These are phyloP conservation scores for Capsicum pubescens DNA, from an alignment of 257 asterid species.

Conservation along the genomic window DNA sequence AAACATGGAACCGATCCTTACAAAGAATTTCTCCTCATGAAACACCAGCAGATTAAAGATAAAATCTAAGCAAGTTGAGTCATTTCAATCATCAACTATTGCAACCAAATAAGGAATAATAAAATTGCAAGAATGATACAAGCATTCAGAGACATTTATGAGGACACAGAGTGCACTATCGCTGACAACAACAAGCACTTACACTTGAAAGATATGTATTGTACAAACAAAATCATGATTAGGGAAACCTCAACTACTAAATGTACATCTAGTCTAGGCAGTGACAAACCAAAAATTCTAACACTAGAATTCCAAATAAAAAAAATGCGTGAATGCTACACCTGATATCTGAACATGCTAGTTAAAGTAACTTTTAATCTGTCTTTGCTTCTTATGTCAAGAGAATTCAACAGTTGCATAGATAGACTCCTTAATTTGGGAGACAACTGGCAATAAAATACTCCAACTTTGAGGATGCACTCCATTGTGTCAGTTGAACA, in stretches of 20 bases:
- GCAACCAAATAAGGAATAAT: neutral
- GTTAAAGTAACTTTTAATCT: neutral
- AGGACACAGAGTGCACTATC: neutral
- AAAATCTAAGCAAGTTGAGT: neutral
- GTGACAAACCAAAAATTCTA: neutral
- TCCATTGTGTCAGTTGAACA: neutral
- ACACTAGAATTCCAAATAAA: neutral
- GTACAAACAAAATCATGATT: slow-evolving; percentile 12
- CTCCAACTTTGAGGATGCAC: neutral
- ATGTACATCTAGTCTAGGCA: neutral
- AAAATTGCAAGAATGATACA: neutral
- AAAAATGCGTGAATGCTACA: neutral
- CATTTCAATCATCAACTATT: neutral
- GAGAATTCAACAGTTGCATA: neutral
- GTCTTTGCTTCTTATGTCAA: neutral
- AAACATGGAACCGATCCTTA: neutral
- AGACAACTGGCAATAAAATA: neutral
- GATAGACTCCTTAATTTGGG: neutral
- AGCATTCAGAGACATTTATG: neutral
- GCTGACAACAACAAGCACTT: neutral
- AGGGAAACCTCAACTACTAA: neutral
- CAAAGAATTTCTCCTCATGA: neutral
- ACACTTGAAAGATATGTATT: neutral
- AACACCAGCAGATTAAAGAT: neutral
- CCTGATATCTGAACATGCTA: slow-evolving; percentile 2